These are phyloP conservation scores for Dactylella cylindrospora DNA, from an alignment of 2,329 filamentous ascomycete genomes.

Conservation along the genomic window DNA sequence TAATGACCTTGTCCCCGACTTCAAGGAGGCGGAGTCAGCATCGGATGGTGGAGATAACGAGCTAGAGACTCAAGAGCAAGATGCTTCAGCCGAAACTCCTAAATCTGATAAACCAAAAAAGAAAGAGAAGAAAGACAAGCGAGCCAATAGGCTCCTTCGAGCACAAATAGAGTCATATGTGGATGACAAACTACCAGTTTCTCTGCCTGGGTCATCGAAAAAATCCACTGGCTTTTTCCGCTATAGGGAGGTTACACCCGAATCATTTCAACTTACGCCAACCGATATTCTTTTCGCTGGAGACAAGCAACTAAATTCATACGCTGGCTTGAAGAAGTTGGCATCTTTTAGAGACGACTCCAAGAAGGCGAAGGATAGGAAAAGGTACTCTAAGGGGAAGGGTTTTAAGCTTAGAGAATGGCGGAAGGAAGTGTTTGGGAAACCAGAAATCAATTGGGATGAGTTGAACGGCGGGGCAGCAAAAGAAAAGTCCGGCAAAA, in stretches of 20 bases:
- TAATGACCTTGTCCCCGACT: conserved; percentile 84
- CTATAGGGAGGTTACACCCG: conserved; percentile 91
- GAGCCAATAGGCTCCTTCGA: conserved; percentile 29
- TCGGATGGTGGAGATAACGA: conserved; percentile 53
- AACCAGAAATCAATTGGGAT: conserved; percentile 48
- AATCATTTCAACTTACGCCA: conserved; percentile 82
- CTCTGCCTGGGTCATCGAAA: conserved; percentile 48
- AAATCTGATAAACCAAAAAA: conserved; percentile 21
- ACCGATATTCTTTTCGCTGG: conserved; percentile 88
- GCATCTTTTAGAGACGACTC: conserved; percentile 83
- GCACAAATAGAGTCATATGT: conserved; percentile 40
- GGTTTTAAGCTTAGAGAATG: conserved; percentile 72
- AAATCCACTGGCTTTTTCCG: conserved; percentile 65
- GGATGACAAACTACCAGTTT: conserved; percentile 32
- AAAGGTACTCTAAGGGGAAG: conserved; percentile 88
- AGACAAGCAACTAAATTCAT: conserved; percentile 83
- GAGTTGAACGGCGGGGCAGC: conserved; percentile 35
- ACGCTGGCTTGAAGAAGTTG: conserved; percentile 90
- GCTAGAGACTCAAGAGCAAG: conserved; percentile 51
- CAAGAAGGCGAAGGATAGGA: conserved; percentile 86
- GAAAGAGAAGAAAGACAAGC: conserved; percentile 63
- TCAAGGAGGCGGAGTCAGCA: conserved; percentile 64
- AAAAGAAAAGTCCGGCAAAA: conserved; percentile 45
- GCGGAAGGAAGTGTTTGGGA: conserved; percentile 69
- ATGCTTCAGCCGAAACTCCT: conserved; percentile 39